Evolutionary conservation across 179 eudicot genomes (phyloP).

Genomic region (Beta corolliflora): DNA sequence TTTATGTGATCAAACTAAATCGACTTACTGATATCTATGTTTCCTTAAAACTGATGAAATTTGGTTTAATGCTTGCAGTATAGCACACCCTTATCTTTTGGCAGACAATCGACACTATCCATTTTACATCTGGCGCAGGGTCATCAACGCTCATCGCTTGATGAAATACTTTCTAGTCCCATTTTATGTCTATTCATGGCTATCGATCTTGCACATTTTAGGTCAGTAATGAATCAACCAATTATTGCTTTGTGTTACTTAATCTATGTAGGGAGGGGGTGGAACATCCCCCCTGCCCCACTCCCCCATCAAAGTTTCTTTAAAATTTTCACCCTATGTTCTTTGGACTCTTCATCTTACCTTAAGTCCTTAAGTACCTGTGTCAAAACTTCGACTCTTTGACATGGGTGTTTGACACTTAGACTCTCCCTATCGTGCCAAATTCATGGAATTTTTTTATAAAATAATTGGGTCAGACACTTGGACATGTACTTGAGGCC

Average conservation of each 20-base stretch:
- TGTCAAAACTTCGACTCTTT: too few relatives aligned
- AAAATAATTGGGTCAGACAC: too few relatives aligned
- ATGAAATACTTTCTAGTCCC: slow-evolving; percentile 75
- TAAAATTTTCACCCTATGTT: too few relatives aligned
- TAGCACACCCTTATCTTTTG: slow-evolving; percentile 94
- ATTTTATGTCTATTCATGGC: slow-evolving; percentile 78
- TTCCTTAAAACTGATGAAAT: neutral
- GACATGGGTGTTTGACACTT: too few relatives aligned
- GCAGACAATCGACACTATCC: slow-evolving; percentile 94
- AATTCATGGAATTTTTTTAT: too few relatives aligned
- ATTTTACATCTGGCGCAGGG: slow-evolving; percentile 87
- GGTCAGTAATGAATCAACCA: slow-evolving; percentile 44
- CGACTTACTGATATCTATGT: neutral
- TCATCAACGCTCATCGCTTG: slow-evolving; percentile 61
- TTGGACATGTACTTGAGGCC: too few relatives aligned
- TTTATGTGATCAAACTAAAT: neutral
- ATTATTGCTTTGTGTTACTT: neutral
- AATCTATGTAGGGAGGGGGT: too few relatives aligned
- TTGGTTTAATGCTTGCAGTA: slow-evolving; percentile 51
- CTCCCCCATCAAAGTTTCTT: too few relatives aligned
- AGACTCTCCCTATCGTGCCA: too few relatives aligned
- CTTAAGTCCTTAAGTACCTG: too few relatives aligned
- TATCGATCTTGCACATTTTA: slow-evolving; percentile 58
- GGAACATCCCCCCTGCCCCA: too few relatives aligned
- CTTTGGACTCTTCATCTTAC: too few relatives aligned